Conservation (phyloP, 2,329 filamentous ascomycete species). For the Gnomoniopsis sp. region DNA sequence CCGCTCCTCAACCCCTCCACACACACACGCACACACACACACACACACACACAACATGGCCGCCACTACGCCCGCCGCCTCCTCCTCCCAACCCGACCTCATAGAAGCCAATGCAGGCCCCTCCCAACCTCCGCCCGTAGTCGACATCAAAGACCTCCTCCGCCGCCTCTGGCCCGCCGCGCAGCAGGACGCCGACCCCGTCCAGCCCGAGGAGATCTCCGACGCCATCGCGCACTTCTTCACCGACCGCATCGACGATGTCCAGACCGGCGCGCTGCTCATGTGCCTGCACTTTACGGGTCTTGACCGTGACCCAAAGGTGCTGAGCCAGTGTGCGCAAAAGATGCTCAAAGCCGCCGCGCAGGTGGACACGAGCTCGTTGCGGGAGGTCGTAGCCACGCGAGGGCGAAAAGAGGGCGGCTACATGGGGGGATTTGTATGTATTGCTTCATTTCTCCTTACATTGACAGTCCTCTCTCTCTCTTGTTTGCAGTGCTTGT, state of each 20-base stretch:
- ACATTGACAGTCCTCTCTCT: not conserved
- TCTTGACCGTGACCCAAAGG: constrained; percentile 77
- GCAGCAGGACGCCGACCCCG: constrained; percentile 37
- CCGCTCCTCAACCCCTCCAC: not conserved
- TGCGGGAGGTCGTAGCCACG: constrained; percentile 58
- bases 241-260: constrained; percentile 81
- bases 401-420: constrained; percentile 63
- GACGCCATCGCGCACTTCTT: constrained; percentile 90
- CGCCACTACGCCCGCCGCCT: not conserved
- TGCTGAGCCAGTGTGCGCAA: constrained; percentile 79
- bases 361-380: constrained; percentile 60
- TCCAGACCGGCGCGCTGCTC: constrained; percentile 81
- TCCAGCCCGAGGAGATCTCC: constrained; percentile 79
- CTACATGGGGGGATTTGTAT: constrained; percentile 81
- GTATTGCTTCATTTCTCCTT: constrained; percentile 27
- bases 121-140: constrained; percentile 19
- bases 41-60: not conserved
- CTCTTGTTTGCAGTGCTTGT: not conserved
- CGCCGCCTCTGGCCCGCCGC: constrained; percentile 63
- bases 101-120: constrained; percentile 10
- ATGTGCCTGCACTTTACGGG: constrained; percentile 91
- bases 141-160: constrained; percentile 69
- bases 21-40: not conserved
- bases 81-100: constrained; percentile 12
- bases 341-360: constrained; percentile 81